Base-by-base conservation (phyloP, 768 basidiomycete genomes). In the Rhodosporidiobolus odoratus region DNA sequence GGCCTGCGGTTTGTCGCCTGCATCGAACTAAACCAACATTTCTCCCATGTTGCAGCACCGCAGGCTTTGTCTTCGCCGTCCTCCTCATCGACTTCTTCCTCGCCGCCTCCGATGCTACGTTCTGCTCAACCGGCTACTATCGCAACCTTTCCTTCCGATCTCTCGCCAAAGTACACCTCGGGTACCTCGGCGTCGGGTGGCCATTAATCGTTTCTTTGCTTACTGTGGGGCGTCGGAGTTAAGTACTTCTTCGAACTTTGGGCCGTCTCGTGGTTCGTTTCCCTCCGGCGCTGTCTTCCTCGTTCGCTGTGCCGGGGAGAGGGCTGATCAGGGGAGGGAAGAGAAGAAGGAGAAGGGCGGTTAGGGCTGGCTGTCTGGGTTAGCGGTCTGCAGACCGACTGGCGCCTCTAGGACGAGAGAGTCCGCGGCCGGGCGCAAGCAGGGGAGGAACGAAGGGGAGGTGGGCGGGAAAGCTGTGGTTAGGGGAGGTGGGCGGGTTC, bases 31-130 rank as follows among this genome's bases (percentile, higher is more conserved):
- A n/a, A n/a, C n/a, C n/a, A n/a, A 13, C 43, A 12, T 23, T 45
- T 45, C 43, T 23, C 43, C 12, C 47, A 8, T 16, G 50, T 30
- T n/a, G 54, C 54, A 57, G 38, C 54, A 57, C 54, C 19, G 54
- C 54, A 34, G 54, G 54, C 35, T 38, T 57, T 37, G 32, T 57
- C 54, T 57, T 57, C 54, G 35, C 54, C 4, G 38, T 57, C 54
- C 54, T 57, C 54, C 54, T 57, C 35, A 57, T 37, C 21, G 54
- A 34, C 54, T 38, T 57, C 54, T 57, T 37, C 54, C 54, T 57
- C 54, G 3, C 35, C 16, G 35, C 21, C 34, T 17, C 34, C 34
- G 38, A 57, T 37, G 38, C 34, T 6, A 6, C 10, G 21, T 38
- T 57, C 54, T 4, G 8, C 54, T 34, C 34, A 2, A 21, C 32